These are phyloP conservation scores for Pneumocystis canis DNA, from an alignment of 1,139 yeast species.

Conservation along the genomic window DNA sequence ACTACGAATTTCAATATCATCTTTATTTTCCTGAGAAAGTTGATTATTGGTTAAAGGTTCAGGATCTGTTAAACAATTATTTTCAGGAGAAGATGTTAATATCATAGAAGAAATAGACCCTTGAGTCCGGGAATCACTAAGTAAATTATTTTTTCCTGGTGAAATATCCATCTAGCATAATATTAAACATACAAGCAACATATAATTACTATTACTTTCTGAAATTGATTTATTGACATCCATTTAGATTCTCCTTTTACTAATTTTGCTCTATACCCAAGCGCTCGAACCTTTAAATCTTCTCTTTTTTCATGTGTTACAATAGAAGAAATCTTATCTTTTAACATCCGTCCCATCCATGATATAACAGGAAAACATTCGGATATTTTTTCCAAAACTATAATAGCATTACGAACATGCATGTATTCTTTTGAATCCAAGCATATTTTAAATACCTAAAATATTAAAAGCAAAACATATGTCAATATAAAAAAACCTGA, in stretches of 20 bases:
- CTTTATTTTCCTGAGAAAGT: background rate
- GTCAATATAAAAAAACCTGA: slow-evolving; percentile 18
- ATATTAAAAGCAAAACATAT: background rate
- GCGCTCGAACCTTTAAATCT: slow-evolving; percentile 45
- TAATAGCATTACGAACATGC: slow-evolving; percentile 69
- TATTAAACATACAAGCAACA: background rate
- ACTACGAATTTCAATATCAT: background rate
- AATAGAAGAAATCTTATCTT: slow-evolving; percentile 36
- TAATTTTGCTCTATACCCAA: slow-evolving; percentile 13
- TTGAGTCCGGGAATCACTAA: background rate
- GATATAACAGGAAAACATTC: slow-evolving; percentile 55
- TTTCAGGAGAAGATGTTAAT: background rate
- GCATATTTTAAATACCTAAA: slow-evolving; percentile 31
- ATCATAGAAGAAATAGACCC: background rate
- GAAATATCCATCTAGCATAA: background rate
- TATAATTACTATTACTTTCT: background rate
- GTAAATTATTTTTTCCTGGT: background rate
- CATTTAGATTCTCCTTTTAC: slow-evolving; percentile 3
- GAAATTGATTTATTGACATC: background rate
- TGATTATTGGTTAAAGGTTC: background rate
- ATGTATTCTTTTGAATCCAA: slow-evolving; percentile 52
- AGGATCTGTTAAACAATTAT: background rate
- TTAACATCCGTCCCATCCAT: slow-evolving; percentile 47
- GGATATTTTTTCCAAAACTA: slow-evolving; percentile 54
- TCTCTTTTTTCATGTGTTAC: slow-evolving; percentile 49